phyloP scores from a whole-genome alignment of 495 filamentous ascomycete species.

The Neurospora sp. region DNA sequence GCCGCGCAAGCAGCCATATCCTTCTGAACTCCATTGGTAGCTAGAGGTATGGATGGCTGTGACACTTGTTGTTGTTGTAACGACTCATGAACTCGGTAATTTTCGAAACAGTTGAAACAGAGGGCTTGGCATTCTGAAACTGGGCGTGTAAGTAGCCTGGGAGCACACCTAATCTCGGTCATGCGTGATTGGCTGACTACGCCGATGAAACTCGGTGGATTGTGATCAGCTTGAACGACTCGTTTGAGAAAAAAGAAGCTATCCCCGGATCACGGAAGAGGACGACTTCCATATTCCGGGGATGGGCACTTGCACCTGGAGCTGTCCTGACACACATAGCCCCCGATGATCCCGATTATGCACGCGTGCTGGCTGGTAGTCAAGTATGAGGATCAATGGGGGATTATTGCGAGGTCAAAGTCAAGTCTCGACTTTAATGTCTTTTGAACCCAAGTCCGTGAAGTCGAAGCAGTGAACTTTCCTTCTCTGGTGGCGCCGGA shows the following conservation, averaged over 20 bases:
- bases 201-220: not conserved
- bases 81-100: not conserved
- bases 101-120: not conserved
- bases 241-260: not conserved
- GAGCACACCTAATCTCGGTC: not conserved
- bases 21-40: not conserved
- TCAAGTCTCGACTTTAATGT: too few species aligned
- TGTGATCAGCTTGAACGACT: not conserved
- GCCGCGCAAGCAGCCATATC: not conserved
- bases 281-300: not conserved
- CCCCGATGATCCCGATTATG: not conserved
- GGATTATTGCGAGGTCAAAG: too few species aligned
- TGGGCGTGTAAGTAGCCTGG: not conserved
- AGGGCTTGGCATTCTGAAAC: not conserved
- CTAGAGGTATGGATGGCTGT: not conserved
- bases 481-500: not conserved
- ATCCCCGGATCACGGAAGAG: not conserved
- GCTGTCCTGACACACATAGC: not conserved
- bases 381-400: too few species aligned
- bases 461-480: too few species aligned
- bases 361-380: too few species aligned
- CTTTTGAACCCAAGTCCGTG: too few species aligned
- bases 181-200: not conserved
- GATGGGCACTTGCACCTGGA: not conserved
- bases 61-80: not conserved